phyloP scores from a whole-genome alignment of 306 rosid species.

The Calophaca sinica region DNA sequence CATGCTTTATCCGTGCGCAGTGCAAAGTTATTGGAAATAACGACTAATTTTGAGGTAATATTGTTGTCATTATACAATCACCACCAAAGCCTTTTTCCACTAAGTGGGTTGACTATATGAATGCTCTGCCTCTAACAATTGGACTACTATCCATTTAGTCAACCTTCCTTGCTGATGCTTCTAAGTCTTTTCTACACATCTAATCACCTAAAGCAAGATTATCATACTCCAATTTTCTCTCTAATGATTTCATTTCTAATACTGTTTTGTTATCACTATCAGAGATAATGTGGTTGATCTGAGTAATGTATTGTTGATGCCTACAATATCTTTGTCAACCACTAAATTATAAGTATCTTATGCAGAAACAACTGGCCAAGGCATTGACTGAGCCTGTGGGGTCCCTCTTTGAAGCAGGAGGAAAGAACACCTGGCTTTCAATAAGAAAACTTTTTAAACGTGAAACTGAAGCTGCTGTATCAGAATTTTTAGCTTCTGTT shows the following conservation, averaged over 20 bases:
- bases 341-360: constrained; percentile 33
- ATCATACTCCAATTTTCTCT: constrained; percentile 8
- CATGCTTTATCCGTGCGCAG: constrained; percentile 65
- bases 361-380: constrained; percentile 68
- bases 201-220: constrained; percentile 11
- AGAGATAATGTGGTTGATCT: constrained; percentile 36
- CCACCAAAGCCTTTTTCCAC: constrained; percentile 1
- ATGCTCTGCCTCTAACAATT: not conserved
- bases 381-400: constrained; percentile 74
- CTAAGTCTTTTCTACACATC: not conserved
- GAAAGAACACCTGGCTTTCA: constrained; percentile 75
- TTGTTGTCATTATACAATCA: not conserved
- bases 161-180: constrained; percentile 1
- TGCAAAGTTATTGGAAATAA: constrained; percentile 64
- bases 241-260: not conserved
- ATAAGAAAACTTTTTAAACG: constrained; percentile 74
- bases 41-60: constrained; percentile 65
- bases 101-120: not conserved
- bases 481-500: constrained; percentile 57
- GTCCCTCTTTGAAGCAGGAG: constrained; percentile 75
- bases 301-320: constrained; percentile 25
- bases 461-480: constrained; percentile 66
- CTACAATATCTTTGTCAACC: constrained; percentile 23
- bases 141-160: not conserved
- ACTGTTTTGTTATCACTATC: not conserved